Conservation (phyloP, 2,329 filamentous ascomycete species). For the Colletotrichum lentis region DNA sequence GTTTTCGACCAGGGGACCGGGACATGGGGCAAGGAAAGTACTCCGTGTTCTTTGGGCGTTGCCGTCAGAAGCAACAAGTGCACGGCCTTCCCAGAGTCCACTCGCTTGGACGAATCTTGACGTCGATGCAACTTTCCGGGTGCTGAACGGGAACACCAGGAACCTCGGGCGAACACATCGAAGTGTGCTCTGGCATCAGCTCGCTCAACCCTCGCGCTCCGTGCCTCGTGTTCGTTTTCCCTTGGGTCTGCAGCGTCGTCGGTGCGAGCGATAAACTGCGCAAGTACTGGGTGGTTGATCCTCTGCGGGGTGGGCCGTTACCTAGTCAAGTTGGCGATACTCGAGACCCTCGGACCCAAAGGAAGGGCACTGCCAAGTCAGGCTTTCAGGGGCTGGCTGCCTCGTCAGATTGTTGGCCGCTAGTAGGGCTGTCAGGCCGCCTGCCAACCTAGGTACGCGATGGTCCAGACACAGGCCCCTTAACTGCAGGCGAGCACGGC, state of each 20-base stretch:
- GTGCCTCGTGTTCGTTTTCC: not conserved
- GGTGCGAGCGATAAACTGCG: not conserved
- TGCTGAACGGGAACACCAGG: not conserved
- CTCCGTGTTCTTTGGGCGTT: not conserved
- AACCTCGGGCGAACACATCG: conserved; percentile 4
- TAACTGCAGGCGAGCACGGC: conserved; percentile 29
- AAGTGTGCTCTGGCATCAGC: not conserved
- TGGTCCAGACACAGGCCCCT: conserved; percentile 23
- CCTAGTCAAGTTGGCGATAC: not conserved
- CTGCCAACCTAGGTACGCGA: conserved; percentile 1
- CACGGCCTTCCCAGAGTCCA: conserved; percentile 1
- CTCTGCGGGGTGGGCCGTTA: conserved; percentile 1
- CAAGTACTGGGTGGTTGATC: not conserved
- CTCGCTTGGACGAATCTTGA: conserved; percentile 5
- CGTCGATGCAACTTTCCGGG: conserved; percentile 12
- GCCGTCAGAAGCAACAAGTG: not conserved
- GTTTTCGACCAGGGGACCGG: not conserved
- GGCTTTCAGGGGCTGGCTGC: conserved; percentile 1
- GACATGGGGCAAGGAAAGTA: not conserved
- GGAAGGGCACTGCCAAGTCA: conserved; percentile 7
- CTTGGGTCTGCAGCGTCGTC: not conserved
- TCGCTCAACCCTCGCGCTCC: not conserved
- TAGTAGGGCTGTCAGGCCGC: conserved; percentile 12
- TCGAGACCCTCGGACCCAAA: conserved; percentile 3
- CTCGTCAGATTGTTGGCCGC: not conserved